phyloP scores from a whole-genome alignment of 2,329 filamentous ascomycete genomes.

The Epichloe gansuensis region DNA sequence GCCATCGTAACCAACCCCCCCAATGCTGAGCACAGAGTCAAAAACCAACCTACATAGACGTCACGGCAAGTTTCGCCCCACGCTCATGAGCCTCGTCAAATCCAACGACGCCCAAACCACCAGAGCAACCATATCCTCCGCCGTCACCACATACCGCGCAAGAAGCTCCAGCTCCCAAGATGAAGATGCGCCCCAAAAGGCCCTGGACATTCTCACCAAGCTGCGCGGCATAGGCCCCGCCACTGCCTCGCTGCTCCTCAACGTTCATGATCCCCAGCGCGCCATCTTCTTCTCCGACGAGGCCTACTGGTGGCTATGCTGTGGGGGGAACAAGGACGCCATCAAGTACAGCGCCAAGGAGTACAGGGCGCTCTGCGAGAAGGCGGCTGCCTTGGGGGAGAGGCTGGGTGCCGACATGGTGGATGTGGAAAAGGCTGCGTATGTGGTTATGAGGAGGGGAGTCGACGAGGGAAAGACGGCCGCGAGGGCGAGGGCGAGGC shows the following conservation, averaged over 20 bases:
- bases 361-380: constrained; percentile 43
- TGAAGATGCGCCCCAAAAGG: constrained; percentile 23
- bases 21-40: not conserved
- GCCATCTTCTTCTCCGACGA: constrained; percentile 74
- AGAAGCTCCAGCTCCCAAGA: constrained; percentile 23
- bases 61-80: constrained; percentile 50
- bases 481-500: not conserved
- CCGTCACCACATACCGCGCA: constrained; percentile 33
- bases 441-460: constrained; percentile 43
- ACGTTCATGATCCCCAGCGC: constrained; percentile 44
- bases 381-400: constrained; percentile 28
- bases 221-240: constrained; percentile 70
- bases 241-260: constrained; percentile 62
- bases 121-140: constrained; percentile 35
- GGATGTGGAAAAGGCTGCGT: constrained; percentile 59
- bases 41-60: constrained; percentile 23
- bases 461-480: not conserved
- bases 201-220: constrained; percentile 41
- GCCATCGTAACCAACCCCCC: too few relatives aligned
- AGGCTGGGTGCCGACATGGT: constrained; percentile 43
- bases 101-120: constrained; percentile 44
- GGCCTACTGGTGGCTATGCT: constrained; percentile 56
- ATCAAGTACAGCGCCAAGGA: constrained; percentile 62
- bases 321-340: constrained; percentile 31
- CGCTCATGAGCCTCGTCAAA: constrained; percentile 44